Evolutionary conservation across 441 rosid species (phyloP).

Genomic region (Syzygium syzygioides): DNA sequence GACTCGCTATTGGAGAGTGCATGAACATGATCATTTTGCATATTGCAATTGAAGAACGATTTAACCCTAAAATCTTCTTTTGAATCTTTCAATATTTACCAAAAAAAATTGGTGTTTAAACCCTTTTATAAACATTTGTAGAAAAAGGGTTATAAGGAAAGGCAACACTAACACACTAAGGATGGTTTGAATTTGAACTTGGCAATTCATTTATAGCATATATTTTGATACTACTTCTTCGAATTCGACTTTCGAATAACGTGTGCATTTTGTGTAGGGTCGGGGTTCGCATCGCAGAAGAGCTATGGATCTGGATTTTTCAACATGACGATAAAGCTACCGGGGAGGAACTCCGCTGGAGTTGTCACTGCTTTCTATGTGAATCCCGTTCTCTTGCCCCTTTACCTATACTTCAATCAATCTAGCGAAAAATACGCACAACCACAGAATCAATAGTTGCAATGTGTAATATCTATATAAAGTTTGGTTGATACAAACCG

Average conservation of each 20-base stretch:
- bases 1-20: neutral
- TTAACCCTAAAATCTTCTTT: neutral
- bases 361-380: slow-evolving; percentile 31
- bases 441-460: neutral
- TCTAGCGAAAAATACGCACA: neutral
- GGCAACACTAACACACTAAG: neutral
- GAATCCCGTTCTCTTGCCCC: neutral
- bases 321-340: slow-evolving; percentile 28
- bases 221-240: neutral
- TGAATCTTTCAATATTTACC: neutral
- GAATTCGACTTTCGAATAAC: neutral
- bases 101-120: neutral
- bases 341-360: slow-evolving; percentile 17
- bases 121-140: neutral
- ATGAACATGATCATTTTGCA: neutral
- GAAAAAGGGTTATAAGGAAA: neutral
- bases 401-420: neutral
- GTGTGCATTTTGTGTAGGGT: neutral
- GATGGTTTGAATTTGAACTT: neutral
- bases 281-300: slow-evolving; percentile 23
- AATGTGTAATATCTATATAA: neutral
- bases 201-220: neutral
- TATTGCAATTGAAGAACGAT: neutral
- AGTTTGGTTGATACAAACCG: neutral
- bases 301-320: slow-evolving; percentile 30